Conservation (phyloP, 164 flowering plant genomes). For the Stephania cephalantha region DNA sequence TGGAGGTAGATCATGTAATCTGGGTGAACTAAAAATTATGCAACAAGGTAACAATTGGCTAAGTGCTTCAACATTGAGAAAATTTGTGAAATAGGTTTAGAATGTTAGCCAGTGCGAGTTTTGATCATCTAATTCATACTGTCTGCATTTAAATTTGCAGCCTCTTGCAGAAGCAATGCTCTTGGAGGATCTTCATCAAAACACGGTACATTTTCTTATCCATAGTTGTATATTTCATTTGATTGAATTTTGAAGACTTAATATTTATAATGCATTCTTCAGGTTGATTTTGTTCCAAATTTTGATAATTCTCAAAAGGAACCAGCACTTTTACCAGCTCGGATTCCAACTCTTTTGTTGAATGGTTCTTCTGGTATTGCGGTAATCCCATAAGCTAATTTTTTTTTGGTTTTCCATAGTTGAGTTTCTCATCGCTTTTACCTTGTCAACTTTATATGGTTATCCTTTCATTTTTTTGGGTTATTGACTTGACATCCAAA, state of each 20-base stretch:
- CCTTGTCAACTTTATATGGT: neutral
- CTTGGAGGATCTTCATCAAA: conserved; percentile 73
- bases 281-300: conserved; percentile 94
- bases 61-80: neutral
- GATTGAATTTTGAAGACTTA: neutral
- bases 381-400: conserved; percentile 29
- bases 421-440: conserved; percentile 1
- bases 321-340: conserved; percentile 88
- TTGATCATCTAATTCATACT: conserved; percentile 8
- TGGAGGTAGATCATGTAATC: neutral
- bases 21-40: no score
- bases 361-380: conserved; percentile 99
- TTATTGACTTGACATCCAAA: neutral
- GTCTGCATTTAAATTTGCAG: conserved; percentile 34
- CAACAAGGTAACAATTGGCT: no score
- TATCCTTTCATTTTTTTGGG: neutral
- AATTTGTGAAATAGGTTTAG: neutral
- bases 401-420: neutral
- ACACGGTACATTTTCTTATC: conserved; percentile 46
- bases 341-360: conserved; percentile 72
- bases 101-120: neutral
- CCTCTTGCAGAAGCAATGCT: conserved; percentile 86
- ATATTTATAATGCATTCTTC: conserved; percentile 7
- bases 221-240: conserved; percentile 1
- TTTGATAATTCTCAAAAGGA: conserved; percentile 94